Percentiles rank a stretch among this genome's conserved stretches.
Conservation (phyloP, 371 early-diverging fungal species). For the Saksenaea vasiformis region DNA sequence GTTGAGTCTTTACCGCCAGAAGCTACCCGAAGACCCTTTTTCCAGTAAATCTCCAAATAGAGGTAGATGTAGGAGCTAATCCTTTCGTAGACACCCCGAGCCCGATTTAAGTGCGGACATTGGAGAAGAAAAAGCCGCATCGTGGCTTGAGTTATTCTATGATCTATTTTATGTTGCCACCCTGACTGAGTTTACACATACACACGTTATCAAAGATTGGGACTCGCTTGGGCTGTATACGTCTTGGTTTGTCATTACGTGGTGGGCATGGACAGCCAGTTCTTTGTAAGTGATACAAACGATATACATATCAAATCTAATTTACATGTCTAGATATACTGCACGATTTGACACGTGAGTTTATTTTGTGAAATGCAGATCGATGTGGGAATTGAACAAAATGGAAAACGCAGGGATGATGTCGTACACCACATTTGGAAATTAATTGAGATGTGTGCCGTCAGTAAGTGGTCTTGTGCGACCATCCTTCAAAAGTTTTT, state of each 20-base stretch:
- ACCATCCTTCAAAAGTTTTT: background rate
- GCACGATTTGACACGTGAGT: constrained; percentile 63
- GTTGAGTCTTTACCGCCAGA: constrained; percentile 14
- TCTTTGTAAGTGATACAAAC: constrained; percentile 34
- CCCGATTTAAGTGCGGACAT: constrained; percentile 54
- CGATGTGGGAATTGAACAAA: constrained; percentile 2
- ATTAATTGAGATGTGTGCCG: constrained; percentile 54
- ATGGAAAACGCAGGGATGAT: constrained; percentile 37
- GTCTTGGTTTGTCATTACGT: constrained; percentile 60
- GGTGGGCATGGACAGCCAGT: constrained; percentile 61
- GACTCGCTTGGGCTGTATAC: constrained; percentile 52
- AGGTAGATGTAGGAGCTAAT: background rate
- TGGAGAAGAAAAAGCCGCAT: constrained; percentile 53
- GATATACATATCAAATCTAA: background rate
- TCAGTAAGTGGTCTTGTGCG: constrained; percentile 35
- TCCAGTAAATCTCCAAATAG: constrained; percentile 28
- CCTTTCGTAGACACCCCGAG: constrained; percentile 33
- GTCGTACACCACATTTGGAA: constrained; percentile 55
- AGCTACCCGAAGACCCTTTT: constrained; percentile 46
- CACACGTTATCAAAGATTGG: constrained; percentile 60
- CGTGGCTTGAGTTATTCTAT: constrained; percentile 60
- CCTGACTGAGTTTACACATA: constrained; percentile 59
- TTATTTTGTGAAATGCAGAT: background rate
- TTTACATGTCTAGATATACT: constrained; percentile 37
- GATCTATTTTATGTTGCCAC: constrained; percentile 63